Percentiles rank a stretch among this genome's conserved stretches.
These are phyloP conservation scores for Fomes fomentarius DNA, from an alignment of 1,284 basidiomycete species.

Conservation along the genomic window DNA sequence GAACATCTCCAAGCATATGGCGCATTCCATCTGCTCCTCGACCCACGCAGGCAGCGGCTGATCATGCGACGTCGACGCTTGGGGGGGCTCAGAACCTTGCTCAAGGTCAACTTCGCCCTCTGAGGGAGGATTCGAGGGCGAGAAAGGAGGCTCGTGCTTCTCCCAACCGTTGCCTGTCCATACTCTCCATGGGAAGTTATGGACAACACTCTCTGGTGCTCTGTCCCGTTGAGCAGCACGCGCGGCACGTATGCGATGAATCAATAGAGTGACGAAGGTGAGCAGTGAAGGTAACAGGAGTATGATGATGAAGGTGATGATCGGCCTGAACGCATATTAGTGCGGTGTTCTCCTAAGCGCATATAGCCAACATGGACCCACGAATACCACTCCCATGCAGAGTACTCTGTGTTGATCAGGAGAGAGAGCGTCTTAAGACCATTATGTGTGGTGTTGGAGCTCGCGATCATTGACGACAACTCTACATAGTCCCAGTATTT, in stretches of 20 bases:
- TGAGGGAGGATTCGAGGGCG: slow-evolving; percentile 36
- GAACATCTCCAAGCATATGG: slow-evolving; percentile 89
- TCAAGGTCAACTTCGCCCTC: slow-evolving; percentile 32
- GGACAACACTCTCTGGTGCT: slow-evolving; percentile 78
- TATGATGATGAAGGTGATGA: slow-evolving; percentile 79
- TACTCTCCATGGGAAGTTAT: slow-evolving; percentile 74
- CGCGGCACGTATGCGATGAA: slow-evolving; percentile 77
- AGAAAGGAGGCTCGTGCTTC: slow-evolving; percentile 52
- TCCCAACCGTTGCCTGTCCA: slow-evolving; percentile 83
- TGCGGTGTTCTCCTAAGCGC: slow-evolving; percentile 6
- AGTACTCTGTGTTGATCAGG: slow-evolving; percentile 77
- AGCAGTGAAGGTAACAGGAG: slow-evolving; percentile 80
- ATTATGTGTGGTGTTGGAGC: slow-evolving; percentile 76
- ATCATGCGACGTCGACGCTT: slow-evolving; percentile 28
- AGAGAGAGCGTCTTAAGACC: slow-evolving; percentile 73
- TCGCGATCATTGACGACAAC: slow-evolving; percentile 59
- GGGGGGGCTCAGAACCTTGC: slow-evolving; percentile 31
- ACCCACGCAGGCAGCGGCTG: slow-evolving; percentile 64
- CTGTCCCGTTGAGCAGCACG: slow-evolving; percentile 79
- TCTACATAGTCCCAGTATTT: slow-evolving; percentile 70
- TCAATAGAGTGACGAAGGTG: slow-evolving; percentile 79
- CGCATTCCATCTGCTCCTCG: slow-evolving; percentile 78
- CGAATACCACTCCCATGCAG: slow-evolving; percentile 87
- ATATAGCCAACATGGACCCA: slow-evolving; percentile 42
- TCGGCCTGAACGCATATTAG: slow-evolving; percentile 53